phyloP scores from a whole-genome alignment of 257 asterid genomes.

The Coffea canephora region DNA sequence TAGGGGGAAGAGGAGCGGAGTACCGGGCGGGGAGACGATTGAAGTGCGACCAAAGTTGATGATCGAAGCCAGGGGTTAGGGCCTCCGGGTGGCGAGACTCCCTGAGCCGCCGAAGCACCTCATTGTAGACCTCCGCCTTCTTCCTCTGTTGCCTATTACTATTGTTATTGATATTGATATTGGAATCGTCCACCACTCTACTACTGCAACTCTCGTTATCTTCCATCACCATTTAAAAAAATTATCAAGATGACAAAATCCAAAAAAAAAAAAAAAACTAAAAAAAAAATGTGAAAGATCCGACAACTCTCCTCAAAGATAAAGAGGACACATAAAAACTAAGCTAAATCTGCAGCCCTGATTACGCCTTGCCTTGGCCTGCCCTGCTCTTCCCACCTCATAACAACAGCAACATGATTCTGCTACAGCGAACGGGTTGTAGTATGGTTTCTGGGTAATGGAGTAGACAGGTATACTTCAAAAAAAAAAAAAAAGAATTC shows the following conservation, averaged over 20 bases:
- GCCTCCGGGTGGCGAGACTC: constrained; percentile 65
- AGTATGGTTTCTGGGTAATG: too few species aligned
- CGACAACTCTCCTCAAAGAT: background rate
- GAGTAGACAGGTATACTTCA: too few species aligned
- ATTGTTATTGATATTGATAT: background rate
- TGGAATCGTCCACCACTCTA: constrained; percentile 54
- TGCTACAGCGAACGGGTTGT: too few species aligned
- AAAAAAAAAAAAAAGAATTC: too few species aligned
- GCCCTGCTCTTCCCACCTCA: too few species aligned
- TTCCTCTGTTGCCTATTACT: constrained; percentile 40
- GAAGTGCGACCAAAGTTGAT: constrained; percentile 89
- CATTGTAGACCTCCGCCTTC: constrained; percentile 82
- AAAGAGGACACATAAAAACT: too few species aligned
- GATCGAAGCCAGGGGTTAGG: constrained; percentile 65
- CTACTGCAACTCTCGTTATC: constrained; percentile 85
- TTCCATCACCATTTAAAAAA: constrained; percentile 63
- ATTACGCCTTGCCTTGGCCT: too few species aligned
- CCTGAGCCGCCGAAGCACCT: constrained; percentile 85
- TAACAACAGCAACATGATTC: too few species aligned
- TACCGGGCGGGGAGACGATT: constrained; percentile 91
- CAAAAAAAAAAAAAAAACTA: background rate
- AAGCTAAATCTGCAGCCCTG: too few species aligned
- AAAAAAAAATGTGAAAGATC: background rate
- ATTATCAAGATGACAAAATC: background rate
- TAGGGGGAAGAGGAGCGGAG: constrained; percentile 5